Base-by-base conservation (phyloP, 495 filamentous ascomycete genomes). In the Parathielavia hyrcaniae region DNA sequence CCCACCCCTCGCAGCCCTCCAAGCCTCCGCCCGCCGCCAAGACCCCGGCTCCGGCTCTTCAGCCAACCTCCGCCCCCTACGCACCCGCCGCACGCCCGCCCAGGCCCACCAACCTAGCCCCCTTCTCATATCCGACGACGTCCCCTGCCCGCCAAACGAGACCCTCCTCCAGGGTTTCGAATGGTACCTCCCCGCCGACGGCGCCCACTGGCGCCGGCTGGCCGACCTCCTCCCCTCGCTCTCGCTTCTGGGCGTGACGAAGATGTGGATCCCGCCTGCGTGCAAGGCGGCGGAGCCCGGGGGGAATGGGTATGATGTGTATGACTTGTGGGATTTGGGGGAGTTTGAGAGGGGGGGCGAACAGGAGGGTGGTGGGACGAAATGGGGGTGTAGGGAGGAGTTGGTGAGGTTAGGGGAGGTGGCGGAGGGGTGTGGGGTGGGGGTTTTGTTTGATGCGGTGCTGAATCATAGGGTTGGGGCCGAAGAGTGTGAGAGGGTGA, bases 331-430 rank as follows among this genome's bases (percentile, higher is more conserved):
- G 63, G 87, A 91, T 58, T 68, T 90, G n/a, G 87, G 87, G n/a
- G 87, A 91, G 64, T 91, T 90, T 61, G 79, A 88, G n/a, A n/a
- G n/a, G n/a, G n/a, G n/a, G n/a, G n/a, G 50, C 87, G 89, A 61
- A 89, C 89, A 63, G 85, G 84, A 19, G 65, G 70, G 0, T 65
- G 72, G 16, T n/a, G 69, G 71, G 4, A 89, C 86, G 5, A 88
- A 88, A 73, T 91, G 86, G 86, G 87, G 87, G 13, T 74, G 70
- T 4, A 85, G 81, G 57, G 76, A 79, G 20, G 83, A 89, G 40
- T 69, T 90, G 19, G 58, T 80, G 38, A 64, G 71, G 4, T 60
- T 91, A 50, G 68, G 70, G 6, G 64, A 69, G 40, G 61, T 68
- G 26, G 83, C 82, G 0, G 73, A 76, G 41, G 64, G 75, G 35